These are phyloP conservation scores for Plasmodium fragile DNA, from an alignment of 169 alveolate genomes.

Conservation along the genomic window DNA sequence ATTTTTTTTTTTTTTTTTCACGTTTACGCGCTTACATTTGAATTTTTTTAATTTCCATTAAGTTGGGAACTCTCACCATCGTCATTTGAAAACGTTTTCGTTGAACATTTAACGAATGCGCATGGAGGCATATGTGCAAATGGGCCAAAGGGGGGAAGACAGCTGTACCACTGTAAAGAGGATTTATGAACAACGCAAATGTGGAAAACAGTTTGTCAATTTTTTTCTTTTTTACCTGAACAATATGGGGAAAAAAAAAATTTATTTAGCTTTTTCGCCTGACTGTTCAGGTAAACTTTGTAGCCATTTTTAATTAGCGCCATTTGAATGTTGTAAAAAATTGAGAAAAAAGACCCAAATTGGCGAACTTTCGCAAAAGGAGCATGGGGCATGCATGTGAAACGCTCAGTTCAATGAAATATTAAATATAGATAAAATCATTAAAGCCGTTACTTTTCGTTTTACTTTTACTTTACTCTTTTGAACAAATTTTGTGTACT, in stretches of 20 bases:
- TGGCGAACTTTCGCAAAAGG: neutral
- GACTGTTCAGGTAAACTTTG: neutral
- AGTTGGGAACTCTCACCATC: neutral
- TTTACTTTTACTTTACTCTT: neutral
- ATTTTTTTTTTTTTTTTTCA: neutral
- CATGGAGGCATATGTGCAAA: neutral
- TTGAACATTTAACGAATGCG: neutral
- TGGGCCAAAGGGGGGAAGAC: neutral
- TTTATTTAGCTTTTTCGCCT: neutral
- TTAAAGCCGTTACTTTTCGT: neutral
- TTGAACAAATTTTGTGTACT: neutral
- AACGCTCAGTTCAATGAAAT: neutral
- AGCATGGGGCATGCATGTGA: neutral
- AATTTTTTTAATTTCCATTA: neutral
- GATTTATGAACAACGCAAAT: constrained; percentile 6
- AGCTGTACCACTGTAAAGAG: neutral
- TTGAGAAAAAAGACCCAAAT: neutral
- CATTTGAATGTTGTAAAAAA: neutral
- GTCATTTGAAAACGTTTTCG: neutral
- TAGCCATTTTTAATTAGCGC: neutral
- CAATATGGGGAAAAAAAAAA: neutral
- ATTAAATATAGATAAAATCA: neutral
- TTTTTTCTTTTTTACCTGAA: neutral
- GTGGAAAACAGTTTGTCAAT: neutral
- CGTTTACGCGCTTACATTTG: neutral